phyloP scores from a whole-genome alignment of 2,329 filamentous ascomycete genomes.

The Amauroascus niger region DNA sequence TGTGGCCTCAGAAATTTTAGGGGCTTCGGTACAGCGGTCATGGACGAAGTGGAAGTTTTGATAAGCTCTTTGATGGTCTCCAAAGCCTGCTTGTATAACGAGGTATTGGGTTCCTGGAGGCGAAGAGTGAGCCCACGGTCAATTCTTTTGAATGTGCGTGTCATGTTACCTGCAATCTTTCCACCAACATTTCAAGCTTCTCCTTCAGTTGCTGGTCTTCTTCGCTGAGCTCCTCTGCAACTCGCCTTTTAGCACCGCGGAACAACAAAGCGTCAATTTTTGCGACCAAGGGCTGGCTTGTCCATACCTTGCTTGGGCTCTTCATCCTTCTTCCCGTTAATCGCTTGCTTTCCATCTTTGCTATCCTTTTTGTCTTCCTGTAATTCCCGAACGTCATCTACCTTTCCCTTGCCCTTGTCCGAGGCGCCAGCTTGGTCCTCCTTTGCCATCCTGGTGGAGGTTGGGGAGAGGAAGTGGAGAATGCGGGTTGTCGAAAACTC shows the following conservation, averaged over 20 bases:
- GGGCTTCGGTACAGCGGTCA: slow-evolving; percentile 97
- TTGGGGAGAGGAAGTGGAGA: not conserved
- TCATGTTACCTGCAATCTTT: slow-evolving; percentile 66
- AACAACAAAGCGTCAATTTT: slow-evolving; percentile 6
- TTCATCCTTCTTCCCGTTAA: slow-evolving; percentile 70
- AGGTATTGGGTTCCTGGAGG: slow-evolving; percentile 69
- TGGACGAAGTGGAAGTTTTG: slow-evolving; percentile 97
- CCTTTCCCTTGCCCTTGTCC: slow-evolving; percentile 97
- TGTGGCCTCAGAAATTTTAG: slow-evolving; percentile 96
- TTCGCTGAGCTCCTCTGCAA: slow-evolving; percentile 80
- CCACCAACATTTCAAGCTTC: slow-evolving; percentile 95
- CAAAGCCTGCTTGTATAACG: slow-evolving; percentile 82
- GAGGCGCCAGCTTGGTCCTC: slow-evolving; percentile 72
- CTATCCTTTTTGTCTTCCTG: slow-evolving; percentile 45
- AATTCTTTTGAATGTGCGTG: not conserved
- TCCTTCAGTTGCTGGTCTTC: slow-evolving; percentile 98
- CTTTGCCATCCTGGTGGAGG: slow-evolving; percentile 66
- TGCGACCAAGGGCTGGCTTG: slow-evolving; percentile 22
- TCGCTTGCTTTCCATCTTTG: slow-evolving; percentile 59
- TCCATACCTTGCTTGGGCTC: slow-evolving; percentile 51
- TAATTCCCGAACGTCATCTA: slow-evolving; percentile 55
- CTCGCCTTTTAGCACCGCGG: not conserved
- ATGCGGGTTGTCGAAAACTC: not conserved
- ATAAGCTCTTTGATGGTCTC: slow-evolving; percentile 98
- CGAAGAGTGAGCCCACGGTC: not conserved